Evolutionary conservation across 148 eudicot genomes (phyloP).

Genomic region (Selenicereus undatus): DNA sequence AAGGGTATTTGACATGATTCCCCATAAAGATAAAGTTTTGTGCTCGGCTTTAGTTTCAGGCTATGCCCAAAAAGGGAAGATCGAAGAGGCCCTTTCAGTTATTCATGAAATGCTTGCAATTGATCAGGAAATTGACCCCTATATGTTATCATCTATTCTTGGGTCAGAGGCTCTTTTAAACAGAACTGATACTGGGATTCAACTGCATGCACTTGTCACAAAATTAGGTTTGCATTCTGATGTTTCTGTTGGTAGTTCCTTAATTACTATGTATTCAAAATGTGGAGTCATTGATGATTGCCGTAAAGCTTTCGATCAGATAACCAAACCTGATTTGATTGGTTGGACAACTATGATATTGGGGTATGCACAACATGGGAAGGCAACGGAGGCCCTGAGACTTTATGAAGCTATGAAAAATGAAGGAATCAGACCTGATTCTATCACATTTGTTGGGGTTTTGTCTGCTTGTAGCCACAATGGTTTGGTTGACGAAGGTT

Average conservation of each 20-base stretch:
- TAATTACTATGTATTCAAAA: constrained; percentile 71
- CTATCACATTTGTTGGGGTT: constrained; percentile 83
- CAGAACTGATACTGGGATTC: constrained; percentile 42
- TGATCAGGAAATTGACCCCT: constrained; percentile 45
- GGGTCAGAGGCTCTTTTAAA: constrained; percentile 40
- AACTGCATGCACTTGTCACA: constrained; percentile 45
- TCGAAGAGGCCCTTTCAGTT: constrained; percentile 50
- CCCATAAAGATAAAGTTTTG: constrained; percentile 51
- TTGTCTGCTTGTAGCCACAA: constrained; percentile 85
- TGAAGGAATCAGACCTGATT: constrained; percentile 63
- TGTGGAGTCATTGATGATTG: constrained; percentile 59
- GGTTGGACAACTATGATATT: constrained; percentile 75
- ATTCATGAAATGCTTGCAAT: constrained; percentile 47
- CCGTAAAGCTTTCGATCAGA: constrained; percentile 51
- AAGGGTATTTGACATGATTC: constrained; percentile 52
- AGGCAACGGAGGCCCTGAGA: constrained; percentile 57
- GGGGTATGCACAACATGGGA: constrained; percentile 78
- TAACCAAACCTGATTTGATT: constrained; percentile 57
- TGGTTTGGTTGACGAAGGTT: constrained; percentile 82
- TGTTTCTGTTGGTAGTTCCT: constrained; percentile 64
- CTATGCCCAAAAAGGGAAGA: constrained; percentile 52
- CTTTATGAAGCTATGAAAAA: constrained; percentile 58
- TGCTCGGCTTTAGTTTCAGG: constrained; percentile 79
- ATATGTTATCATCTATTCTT: constrained; percentile 58
- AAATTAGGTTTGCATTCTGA: constrained; percentile 64